Evolutionary conservation across 768 basidiomycete genomes (phyloP).

Genomic region (Boletus rex-veris): DNA sequence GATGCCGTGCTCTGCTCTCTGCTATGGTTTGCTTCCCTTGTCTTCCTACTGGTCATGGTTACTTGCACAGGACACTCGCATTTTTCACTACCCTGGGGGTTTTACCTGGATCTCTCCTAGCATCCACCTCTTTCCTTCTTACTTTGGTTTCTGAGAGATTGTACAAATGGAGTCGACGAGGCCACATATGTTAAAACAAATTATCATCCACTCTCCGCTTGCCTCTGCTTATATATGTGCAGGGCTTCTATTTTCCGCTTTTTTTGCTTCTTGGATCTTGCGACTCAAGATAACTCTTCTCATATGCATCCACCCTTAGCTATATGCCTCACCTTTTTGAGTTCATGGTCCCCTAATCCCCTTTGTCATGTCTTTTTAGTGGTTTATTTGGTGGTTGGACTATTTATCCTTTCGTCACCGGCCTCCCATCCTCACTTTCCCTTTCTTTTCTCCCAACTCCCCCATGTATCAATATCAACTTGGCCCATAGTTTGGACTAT

Average conservation of each 20-base stretch:
- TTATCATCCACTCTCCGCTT: slow-evolving; percentile 9
- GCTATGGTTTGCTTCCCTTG: slow-evolving; percentile 28
- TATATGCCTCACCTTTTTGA: slow-evolving; percentile 20
- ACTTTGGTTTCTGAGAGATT: slow-evolving; percentile 31
- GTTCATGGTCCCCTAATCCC: slow-evolving; percentile 24
- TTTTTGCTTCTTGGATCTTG: slow-evolving; percentile 42
- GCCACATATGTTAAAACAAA: slow-evolving; percentile 29
- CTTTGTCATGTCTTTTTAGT: slow-evolving; percentile 28
- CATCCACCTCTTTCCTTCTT: slow-evolving; percentile 27
- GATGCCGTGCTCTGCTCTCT: slow-evolving; percentile 29
- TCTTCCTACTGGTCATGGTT: slow-evolving; percentile 35
- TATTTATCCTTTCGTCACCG: slow-evolving; percentile 17
- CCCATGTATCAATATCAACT: slow-evolving; percentile 34
- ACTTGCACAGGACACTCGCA: slow-evolving; percentile 37
- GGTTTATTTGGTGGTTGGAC: slow-evolving; percentile 14
- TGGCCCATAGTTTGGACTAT: slow-evolving; percentile 29
- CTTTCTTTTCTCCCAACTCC: background rate
- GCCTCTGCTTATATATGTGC: slow-evolving; percentile 33
- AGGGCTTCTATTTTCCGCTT: slow-evolving; percentile 28
- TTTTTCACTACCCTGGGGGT: slow-evolving; percentile 16
- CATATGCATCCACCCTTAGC: slow-evolving; percentile 14
- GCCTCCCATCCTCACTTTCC: background rate
- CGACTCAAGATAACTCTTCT: slow-evolving; percentile 27
- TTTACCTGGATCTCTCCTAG: slow-evolving; percentile 30
- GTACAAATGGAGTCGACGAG: slow-evolving; percentile 38